Evolutionary conservation across 1,284 basidiomycete genomes (phyloP).

Genomic region (Sphaerobolus stellatus): DNA sequence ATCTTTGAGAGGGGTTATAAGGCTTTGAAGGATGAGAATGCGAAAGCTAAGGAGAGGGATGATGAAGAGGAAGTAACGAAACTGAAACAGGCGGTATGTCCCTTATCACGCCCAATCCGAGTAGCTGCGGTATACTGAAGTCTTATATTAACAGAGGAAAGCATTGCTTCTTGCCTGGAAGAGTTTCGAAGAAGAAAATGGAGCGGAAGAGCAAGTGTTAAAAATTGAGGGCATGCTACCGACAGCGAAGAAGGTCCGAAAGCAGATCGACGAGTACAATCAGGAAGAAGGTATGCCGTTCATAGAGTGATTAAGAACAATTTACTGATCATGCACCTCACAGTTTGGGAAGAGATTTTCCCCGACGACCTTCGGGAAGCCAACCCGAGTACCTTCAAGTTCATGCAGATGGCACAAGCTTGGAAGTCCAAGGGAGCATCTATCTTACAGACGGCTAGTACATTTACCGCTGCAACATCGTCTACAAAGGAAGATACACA

Average conservation of each 20-base stretch:
- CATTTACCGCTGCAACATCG: no score
- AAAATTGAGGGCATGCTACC: conserved; percentile 91
- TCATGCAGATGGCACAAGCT: conserved; percentile 89
- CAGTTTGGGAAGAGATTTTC: conserved; percentile 94
- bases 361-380: conserved; percentile 91
- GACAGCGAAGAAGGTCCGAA: conserved; percentile 81
- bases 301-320: no score
- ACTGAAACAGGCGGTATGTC: conserved; percentile 83
- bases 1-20: conserved; percentile 88
- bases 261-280: conserved; percentile 80
- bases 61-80: conserved; percentile 42
- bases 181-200: conserved; percentile 80
- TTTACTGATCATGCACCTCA: not conserved
- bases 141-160: conserved; percentile 58
- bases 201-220: conserved; percentile 63
- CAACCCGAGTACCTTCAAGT: conserved; percentile 90
- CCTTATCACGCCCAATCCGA: not conserved
- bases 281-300: conserved; percentile 74
- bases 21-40: conserved; percentile 59
- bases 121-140: not conserved
- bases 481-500: not conserved
- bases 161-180: conserved; percentile 93
- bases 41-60: conserved; percentile 8
- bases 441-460: not conserved
- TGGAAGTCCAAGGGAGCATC: conserved; percentile 54